Conservation (phyloP, 1,139 yeast genomes). For the Suhomyces bribrorum region DNA sequence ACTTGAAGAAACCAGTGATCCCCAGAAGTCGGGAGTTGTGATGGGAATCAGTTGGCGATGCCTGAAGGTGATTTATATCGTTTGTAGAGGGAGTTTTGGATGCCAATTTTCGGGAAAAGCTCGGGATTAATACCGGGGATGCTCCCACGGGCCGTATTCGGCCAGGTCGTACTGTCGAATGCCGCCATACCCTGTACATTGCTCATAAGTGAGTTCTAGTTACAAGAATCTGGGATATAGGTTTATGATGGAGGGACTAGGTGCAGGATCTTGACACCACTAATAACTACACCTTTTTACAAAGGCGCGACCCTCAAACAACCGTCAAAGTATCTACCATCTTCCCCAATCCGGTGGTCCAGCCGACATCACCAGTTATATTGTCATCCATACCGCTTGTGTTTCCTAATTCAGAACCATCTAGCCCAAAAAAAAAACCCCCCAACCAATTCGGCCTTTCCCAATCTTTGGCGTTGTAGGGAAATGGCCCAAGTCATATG, state of each 20-base stretch:
- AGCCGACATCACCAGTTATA: no score
- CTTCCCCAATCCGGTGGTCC: no score
- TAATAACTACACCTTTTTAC: no score
- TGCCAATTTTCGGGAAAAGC: neutral
- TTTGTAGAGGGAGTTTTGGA: neutral
- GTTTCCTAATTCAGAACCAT: no score
- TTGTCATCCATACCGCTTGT: no score
- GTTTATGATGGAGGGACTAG: neutral
- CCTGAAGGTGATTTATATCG: slow-evolving; percentile 1
- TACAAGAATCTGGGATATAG: neutral
- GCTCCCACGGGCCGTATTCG: slow-evolving; percentile 4
- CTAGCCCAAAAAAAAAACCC: no score
- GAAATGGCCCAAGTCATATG: slow-evolving; percentile 49
- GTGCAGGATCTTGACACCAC: slow-evolving; percentile 5
- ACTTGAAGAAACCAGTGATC: slow-evolving; percentile 8
- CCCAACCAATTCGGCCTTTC: no score
- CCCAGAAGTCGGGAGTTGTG: neutral
- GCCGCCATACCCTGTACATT: slow-evolving; percentile 6
- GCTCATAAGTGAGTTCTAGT: neutral
- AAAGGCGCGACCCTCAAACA: no score
- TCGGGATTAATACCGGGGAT: neutral
- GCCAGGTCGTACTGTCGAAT: slow-evolving; percentile 1
- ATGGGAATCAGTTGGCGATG: neutral
- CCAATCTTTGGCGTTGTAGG: no score
- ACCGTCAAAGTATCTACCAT: no score